Conservation (phyloP, 169 alveolate species). For the Miamiensis avidus region DNA sequence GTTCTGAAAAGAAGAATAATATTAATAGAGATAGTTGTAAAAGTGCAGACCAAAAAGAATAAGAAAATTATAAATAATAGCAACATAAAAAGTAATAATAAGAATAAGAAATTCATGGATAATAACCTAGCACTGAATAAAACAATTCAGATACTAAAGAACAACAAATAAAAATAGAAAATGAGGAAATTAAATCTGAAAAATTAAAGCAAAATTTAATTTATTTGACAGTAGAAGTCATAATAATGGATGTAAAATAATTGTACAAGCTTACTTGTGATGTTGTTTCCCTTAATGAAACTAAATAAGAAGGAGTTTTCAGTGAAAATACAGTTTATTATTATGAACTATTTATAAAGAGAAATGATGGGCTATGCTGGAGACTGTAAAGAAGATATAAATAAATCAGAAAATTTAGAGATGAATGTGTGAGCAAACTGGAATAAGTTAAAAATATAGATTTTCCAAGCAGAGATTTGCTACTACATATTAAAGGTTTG, state of each 20-base stretch:
- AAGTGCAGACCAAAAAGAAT: no score
- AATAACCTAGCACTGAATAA: no score
- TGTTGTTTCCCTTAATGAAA: background rate
- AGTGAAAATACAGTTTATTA: background rate
- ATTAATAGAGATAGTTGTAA: no score
- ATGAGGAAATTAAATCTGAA: background rate
- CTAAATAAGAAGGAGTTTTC: background rate
- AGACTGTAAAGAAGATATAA: background rate
- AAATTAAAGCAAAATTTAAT: no score
- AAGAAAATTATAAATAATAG: no score
- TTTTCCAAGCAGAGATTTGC: background rate
- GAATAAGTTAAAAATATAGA: background rate
- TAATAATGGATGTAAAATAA: background rate
- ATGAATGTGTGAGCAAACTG: background rate
- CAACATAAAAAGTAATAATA: no score
- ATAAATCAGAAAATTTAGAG: background rate
- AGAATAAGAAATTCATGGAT: no score
- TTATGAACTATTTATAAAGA: background rate
- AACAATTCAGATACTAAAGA: no score
- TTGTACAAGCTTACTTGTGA: background rate
- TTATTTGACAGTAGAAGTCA: background rate
- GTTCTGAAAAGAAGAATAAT: no score
- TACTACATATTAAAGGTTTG: background rate
- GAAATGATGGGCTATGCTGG: background rate
- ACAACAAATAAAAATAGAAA: background rate